phyloP scores from a whole-genome alignment of 495 filamentous ascomycete genomes.

The Lasiosphaeriaceae sp. region DNA sequence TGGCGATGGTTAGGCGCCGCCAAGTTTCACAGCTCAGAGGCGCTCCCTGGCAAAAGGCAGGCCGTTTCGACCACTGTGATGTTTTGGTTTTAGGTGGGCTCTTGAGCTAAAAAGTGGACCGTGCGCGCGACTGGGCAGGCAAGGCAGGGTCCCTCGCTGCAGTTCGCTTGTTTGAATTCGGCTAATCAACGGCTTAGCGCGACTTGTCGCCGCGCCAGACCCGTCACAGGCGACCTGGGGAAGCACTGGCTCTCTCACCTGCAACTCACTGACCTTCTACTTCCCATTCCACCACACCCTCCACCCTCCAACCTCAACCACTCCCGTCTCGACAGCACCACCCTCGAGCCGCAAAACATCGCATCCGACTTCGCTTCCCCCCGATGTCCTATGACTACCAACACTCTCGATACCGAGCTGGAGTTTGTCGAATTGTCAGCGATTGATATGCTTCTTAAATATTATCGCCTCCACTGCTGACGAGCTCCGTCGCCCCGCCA shows the following conservation, averaged over 20 bases:
- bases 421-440: background rate
- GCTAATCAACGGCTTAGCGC: slow-evolving; percentile 31
- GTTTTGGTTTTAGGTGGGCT: slow-evolving; percentile 8
- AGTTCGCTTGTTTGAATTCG: slow-evolving; percentile 13
- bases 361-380: background rate
- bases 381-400: background rate
- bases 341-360: background rate
- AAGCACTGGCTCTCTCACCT: slow-evolving; percentile 6
- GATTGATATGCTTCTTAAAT: slow-evolving; percentile 1
- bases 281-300: background rate
- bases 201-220: slow-evolving; percentile 13
- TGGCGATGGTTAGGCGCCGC: slow-evolving; percentile 15
- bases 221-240: slow-evolving; percentile 4
- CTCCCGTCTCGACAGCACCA: background rate
- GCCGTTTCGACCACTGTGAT: background rate
- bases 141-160: slow-evolving; percentile 2
- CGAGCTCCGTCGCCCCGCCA: slow-evolving; percentile 15
- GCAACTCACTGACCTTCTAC: slow-evolving; percentile 5
- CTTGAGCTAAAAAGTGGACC: slow-evolving; percentile 11
- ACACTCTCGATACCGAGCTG: background rate
- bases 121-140: slow-evolving; percentile 15
- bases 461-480: background rate
- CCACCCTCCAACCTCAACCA: slow-evolving; percentile 9
- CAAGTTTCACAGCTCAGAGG: slow-evolving; percentile 21
- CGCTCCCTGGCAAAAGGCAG: slow-evolving; percentile 10